Evolutionary conservation across 768 basidiomycete genomes (phyloP).

Genomic region (Suillus lakei): DNA sequence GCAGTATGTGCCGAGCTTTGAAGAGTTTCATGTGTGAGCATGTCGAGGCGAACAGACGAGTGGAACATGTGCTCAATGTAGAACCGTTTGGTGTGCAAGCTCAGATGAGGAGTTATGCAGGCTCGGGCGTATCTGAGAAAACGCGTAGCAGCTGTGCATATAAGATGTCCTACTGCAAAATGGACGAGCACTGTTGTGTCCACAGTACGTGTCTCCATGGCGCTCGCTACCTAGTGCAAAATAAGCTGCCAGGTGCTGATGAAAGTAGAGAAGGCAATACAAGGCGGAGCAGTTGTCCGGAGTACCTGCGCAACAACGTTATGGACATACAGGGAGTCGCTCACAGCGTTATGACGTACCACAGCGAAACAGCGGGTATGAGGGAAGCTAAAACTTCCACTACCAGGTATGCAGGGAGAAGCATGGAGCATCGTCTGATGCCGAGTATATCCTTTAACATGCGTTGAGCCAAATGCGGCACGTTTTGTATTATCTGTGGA

Average conservation of each 20-base stretch:
- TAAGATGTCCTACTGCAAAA: slow-evolving; percentile 58
- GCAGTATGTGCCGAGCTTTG: slow-evolving; percentile 61
- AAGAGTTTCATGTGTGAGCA: slow-evolving; percentile 62
- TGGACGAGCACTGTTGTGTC: slow-evolving; percentile 59
- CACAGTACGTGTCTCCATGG: slow-evolving; percentile 65
- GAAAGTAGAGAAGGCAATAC: slow-evolving; percentile 41
- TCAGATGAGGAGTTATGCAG: slow-evolving; percentile 53
- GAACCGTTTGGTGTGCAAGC: slow-evolving; percentile 59
- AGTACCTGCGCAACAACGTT: slow-evolving; percentile 49
- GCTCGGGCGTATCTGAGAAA: slow-evolving; percentile 46
- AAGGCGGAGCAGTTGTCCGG: slow-evolving; percentile 65
- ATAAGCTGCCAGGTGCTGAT: slow-evolving; percentile 16
- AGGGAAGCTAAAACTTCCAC: slow-evolving; percentile 51
- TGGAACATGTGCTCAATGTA: slow-evolving; percentile 67
- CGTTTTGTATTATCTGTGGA: slow-evolving; percentile 48
- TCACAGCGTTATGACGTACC: slow-evolving; percentile 42
- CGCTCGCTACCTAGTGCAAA: slow-evolving; percentile 58
- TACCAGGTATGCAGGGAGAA: slow-evolving; percentile 52
- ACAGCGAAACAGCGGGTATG: slow-evolving; percentile 66
- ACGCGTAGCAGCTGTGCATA: slow-evolving; percentile 53
- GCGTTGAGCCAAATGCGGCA: slow-evolving; percentile 63
- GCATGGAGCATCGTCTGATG: slow-evolving; percentile 54
- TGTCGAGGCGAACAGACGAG: slow-evolving; percentile 70
- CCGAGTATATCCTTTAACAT: slow-evolving; percentile 67
- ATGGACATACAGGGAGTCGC: background rate